A percentile compares a stretch with the other conserved stretches of the same genome.
Conservation (phyloP, 257 asterid genomes). For the Parsonsia alboflavescens region DNA sequence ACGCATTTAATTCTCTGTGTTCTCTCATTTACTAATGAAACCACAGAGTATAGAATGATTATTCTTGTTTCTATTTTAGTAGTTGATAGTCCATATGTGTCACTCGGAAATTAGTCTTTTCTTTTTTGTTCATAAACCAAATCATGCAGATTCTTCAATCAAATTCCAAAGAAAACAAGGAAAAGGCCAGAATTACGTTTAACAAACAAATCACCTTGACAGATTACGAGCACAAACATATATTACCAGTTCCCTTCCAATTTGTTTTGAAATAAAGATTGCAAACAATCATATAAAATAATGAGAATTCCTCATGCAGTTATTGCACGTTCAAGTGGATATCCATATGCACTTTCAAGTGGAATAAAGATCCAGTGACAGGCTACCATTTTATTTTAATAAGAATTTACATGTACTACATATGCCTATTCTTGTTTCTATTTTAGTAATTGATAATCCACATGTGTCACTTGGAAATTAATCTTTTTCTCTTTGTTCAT, state of each 20-base stretch:
- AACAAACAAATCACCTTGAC: not conserved
- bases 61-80: not conserved
- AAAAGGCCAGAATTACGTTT: not conserved
- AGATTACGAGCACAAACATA: not conserved
- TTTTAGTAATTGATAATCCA: not conserved
- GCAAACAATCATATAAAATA: not conserved
- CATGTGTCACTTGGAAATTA: not conserved
- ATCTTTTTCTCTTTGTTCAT: not conserved
- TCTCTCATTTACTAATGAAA: not conserved
- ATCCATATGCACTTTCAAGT: not conserved
- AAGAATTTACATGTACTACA: not conserved
- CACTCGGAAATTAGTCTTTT: not conserved
- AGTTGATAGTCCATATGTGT: not conserved
- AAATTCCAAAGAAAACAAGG: not conserved
- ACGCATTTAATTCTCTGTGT: not conserved
- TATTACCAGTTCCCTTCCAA: not conserved
- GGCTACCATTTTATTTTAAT: not conserved
- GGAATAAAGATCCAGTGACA: not conserved
- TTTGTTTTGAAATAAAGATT: not conserved
- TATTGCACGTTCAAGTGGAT: no score
- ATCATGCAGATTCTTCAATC: not conserved
- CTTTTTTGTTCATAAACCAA: not conserved
- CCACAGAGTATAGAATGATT: not conserved
- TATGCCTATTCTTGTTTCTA: not conserved
- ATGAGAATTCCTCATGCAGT: not conserved